phyloP scores from a whole-genome alignment of 2,329 filamentous ascomycete genomes.

The Chalaropsis ovoidea region DNA sequence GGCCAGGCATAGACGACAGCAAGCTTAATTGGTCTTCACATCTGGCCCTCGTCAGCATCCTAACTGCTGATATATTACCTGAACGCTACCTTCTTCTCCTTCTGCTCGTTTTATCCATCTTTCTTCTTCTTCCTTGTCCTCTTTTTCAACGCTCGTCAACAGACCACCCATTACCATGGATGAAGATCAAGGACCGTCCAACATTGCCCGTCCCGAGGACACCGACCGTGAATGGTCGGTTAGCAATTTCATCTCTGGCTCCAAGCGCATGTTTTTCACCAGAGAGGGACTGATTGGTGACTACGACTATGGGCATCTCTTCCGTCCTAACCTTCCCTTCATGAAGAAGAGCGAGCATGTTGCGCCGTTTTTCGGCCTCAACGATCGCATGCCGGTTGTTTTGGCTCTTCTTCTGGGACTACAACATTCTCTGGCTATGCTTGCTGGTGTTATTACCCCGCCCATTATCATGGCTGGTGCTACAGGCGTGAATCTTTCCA shows the following conservation, averaged over 20 bases:
- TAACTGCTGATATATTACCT: neutral
- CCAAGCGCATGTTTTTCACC: conserved; percentile 40
- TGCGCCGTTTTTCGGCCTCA: conserved; percentile 77
- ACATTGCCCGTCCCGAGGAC: conserved; percentile 38
- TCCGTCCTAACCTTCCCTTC: conserved; percentile 73
- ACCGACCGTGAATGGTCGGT: conserved; percentile 29
- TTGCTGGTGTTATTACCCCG: conserved; percentile 65
- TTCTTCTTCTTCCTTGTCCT: neutral
- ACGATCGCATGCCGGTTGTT: conserved; percentile 66
- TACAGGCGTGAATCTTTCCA: conserved; percentile 52
- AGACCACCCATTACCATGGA: conserved; percentile 37
- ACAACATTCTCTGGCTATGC: conserved; percentile 70
- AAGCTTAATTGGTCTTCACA: neutral
- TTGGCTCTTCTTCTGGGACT: conserved; percentile 65
- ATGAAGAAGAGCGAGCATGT: conserved; percentile 50
- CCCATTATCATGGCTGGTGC: conserved; percentile 59
- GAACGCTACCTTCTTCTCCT: neutral
- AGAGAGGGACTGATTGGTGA: conserved; percentile 67
- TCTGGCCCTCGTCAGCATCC: neutral
- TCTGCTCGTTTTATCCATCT: neutral
- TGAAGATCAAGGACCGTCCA: conserved; percentile 45
- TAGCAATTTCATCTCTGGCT: conserved; percentile 25
- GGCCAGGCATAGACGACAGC: neutral
- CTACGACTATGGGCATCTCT: conserved; percentile 86
- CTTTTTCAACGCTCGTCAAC: neutral